A percentile compares a stretch with the other conserved stretches of the same genome.
Evolutionary conservation across 768 basidiomycete species (phyloP).

Genomic region (Chalciporus chontae): DNA sequence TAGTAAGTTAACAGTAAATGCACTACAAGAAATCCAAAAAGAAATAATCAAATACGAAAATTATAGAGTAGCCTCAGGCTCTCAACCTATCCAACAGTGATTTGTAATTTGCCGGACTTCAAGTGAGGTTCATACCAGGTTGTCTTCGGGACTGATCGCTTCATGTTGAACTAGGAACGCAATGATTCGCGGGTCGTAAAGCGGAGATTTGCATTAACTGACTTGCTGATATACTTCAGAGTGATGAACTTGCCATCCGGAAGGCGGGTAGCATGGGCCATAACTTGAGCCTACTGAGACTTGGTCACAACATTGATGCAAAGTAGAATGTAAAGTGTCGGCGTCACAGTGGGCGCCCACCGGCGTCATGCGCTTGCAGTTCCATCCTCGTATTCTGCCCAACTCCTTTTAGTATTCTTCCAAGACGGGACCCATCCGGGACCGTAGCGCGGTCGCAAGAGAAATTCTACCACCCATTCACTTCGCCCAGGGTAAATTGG

Average conservation of each 20-base stretch:
- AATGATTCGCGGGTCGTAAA: conserved; percentile 24
- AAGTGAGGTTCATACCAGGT: too few species aligned
- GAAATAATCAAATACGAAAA: too few species aligned
- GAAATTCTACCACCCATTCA: too few species aligned
- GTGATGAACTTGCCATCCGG: conserved; percentile 25
- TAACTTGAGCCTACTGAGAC: neutral
- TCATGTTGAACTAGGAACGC: conserved; percentile 29
- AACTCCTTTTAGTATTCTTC: neutral
- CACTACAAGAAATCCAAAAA: too few species aligned
- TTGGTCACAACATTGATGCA: too few species aligned
- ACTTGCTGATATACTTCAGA: conserved; percentile 24
- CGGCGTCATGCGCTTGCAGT: neutral
- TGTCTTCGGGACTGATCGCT: conserved; percentile 7
- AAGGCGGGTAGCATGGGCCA: conserved; percentile 29
- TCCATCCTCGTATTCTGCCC: neutral
- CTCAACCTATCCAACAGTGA: too few species aligned
- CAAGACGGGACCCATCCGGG: conserved; percentile 10
- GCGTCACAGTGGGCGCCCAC: too few species aligned
- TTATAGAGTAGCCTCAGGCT: too few species aligned
- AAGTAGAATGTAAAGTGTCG: too few species aligned
- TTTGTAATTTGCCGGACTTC: too few species aligned
- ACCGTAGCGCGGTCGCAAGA: conserved; percentile 1
- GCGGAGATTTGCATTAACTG: conserved; percentile 7
- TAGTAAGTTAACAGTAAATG: too few species aligned
- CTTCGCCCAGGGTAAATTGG: too few species aligned